Evolutionary conservation across 2,329 filamentous ascomycete genomes (phyloP), one percentile per base, ranked within the genome.

Genomic region (Fusarium metavorans): DNA sequence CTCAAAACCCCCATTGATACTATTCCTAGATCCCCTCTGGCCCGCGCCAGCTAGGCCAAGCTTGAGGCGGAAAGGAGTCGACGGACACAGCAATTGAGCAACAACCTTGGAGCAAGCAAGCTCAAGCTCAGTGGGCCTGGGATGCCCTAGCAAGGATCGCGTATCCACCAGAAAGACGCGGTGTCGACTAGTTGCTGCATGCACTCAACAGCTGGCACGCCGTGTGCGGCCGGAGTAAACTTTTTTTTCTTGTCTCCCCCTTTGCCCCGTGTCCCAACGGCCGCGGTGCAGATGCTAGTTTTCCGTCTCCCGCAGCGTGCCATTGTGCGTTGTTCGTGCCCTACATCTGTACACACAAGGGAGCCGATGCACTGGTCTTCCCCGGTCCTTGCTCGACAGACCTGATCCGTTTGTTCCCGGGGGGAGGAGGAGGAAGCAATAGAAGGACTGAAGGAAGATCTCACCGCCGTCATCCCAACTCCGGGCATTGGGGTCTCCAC

Each of bases 201-300:
- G 76, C 76, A 78, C 76, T 78, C 76, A 75, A 78, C 70, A 73
- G 75, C 59, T 78, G 76, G 66, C 76, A 74, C 59, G 58, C 61
- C 27, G 32, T 61, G 52, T 59, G n/a, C 57, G 50, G 66, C 54
- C 68, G 69, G 67, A 50, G 45, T 50, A 43, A 27, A 41, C 62
- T 39, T 39, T 58, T 30, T 30, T 58, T 25, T 74, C 72, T 61
- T 63, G 27, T 32, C 48, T 54, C 48, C 48, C 48, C 48, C 27
- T 54, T 54, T 54, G 48, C 48, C 48, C 59, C 57, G 63, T 57
- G 50, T 70, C 62, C 35, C 43, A 54, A 59, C 20, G 35, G 54
- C 56, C 30, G 30, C 32, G 63, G 37, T 37, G 52, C 52, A 58
- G 27, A 54, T 54, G 27, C 48, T 54, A 54, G 35, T 30, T 64